Evolutionary conservation across 495 filamentous ascomycete genomes (phyloP), one percentile per base, ranked within the genome.

Genomic region (Astrothelium macrocarpum): DNA sequence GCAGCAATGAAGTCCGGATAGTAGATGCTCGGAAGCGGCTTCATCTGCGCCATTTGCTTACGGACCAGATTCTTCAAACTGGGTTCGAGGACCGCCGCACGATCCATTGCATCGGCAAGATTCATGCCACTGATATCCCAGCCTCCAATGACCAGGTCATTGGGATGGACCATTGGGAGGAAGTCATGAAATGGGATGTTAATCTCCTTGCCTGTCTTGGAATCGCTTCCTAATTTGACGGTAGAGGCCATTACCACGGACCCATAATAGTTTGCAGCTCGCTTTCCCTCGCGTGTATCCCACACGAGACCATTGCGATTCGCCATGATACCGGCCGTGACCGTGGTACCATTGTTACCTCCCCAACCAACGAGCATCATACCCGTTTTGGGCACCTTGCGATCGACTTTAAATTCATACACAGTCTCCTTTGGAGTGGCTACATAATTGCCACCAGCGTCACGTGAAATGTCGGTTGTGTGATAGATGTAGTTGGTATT

Each of bases 1-100:
- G 94, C 88, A 65, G 94, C 94, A 72, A 98, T 98, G 81, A 97
- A 98, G 77, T 98, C 94, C 3, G 94, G 94, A 73, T 98, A 98
- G 84, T 97, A 98, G 78, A 97, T 89, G 77, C 87, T 91, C 31
- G 91, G 93, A 67, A 97, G 83, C 18, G 94, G 94, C 71, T 87
- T 86, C 86, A 97, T 88, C 67, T 79, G 78, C 66, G 84, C 80
- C 93, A 97, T 92, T 78, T 97, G 88, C 82, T 96, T 94, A 77
- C 87, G 86, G 68, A 98, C 89, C 65, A 87, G 82, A 62, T 78
- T 76, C 82, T 98, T 98, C 69, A 98, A 82, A 53, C 87, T 85
- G 36, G 94, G 94, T 80, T 98, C 92, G 45, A 98, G 85, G 58
- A 98, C 94, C 67, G 86, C 83, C 67, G 94, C 94, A 72, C 94